Conservation (phyloP, 2,329 filamentous ascomycete genomes). For the Pseudogymnoascus sp. region DNA sequence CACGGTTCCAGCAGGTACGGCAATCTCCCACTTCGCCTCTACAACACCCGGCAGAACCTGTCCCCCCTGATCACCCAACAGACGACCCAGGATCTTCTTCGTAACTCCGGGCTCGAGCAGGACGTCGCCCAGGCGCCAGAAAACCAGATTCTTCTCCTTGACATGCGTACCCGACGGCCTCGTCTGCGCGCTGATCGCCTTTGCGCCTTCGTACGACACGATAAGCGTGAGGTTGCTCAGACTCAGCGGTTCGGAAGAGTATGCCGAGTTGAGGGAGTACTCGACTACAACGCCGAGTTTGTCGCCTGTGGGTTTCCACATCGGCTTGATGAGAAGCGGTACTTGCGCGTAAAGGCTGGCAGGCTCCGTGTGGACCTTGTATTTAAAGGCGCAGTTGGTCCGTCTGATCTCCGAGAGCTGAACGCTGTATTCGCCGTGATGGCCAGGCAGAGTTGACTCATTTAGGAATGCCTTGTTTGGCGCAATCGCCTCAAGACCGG, state of each 20-base stretch:
- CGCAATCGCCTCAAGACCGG: constrained; percentile 80
- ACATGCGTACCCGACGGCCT: constrained; percentile 74
- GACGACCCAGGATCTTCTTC: constrained; percentile 74
- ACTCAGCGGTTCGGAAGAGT: constrained; percentile 38
- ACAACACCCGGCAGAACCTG: constrained; percentile 65
- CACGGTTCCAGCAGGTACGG: constrained; percentile 18
- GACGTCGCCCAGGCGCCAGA: constrained; percentile 73
- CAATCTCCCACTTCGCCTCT: constrained; percentile 75
- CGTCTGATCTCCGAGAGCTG: constrained; percentile 62
- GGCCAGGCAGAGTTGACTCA: constrained; percentile 49
- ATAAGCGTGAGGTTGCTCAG: constrained; percentile 70
- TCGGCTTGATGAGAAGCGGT: constrained; percentile 51
- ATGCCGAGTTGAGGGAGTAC: constrained; percentile 69
- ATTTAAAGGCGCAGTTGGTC: constrained; percentile 81
- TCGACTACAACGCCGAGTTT: constrained; percentile 81
- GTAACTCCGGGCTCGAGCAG: constrained; percentile 41
- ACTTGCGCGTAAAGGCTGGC: constrained; percentile 43
- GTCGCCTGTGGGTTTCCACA: constrained; percentile 74
- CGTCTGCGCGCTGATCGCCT: constrained; percentile 59
- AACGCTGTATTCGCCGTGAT: constrained; percentile 71
- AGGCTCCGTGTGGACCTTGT: constrained; percentile 69
- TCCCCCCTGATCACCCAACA: constrained; percentile 61
- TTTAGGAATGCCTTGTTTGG: constrained; percentile 88
- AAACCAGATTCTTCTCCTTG: constrained; percentile 66
- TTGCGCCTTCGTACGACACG: constrained; percentile 59